Evolutionary conservation across 805 yeast genomes (phyloP).

Genomic region (Monosporozyma solicola): DNA sequence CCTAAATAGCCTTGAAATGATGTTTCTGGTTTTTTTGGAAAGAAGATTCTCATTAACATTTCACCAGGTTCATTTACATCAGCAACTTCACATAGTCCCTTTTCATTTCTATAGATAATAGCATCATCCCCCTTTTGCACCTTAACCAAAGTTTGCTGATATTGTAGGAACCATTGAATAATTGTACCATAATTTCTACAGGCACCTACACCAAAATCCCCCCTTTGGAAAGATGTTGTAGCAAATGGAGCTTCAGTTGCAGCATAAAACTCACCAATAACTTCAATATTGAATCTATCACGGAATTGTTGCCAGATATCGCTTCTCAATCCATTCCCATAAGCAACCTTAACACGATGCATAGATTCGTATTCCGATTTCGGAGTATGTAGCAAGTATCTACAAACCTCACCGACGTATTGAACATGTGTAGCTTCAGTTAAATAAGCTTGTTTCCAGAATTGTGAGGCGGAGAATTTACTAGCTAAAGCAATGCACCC

Average conservation of each 20-base stretch:
- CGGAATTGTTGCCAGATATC: slow-evolving; percentile 85
- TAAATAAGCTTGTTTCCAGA: slow-evolving; percentile 81
- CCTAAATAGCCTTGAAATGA: slow-evolving; percentile 88
- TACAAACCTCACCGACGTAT: slow-evolving; percentile 91
- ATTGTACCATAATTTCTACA: slow-evolving; percentile 69
- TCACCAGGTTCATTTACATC: slow-evolving; percentile 71
- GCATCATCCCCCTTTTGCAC: slow-evolving; percentile 77
- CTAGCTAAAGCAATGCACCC: slow-evolving; percentile 71
- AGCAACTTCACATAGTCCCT: slow-evolving; percentile 53
- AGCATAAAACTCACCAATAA: slow-evolving; percentile 86
- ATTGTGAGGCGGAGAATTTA: slow-evolving; percentile 73
- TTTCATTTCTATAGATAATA: slow-evolving; percentile 58
- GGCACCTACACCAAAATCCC: slow-evolving; percentile 79
- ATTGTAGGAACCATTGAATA: slow-evolving; percentile 42
- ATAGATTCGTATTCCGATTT: slow-evolving; percentile 53
- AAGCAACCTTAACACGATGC: slow-evolving; percentile 61
- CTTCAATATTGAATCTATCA: slow-evolving; percentile 60
- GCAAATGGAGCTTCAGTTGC: slow-evolving; percentile 91
- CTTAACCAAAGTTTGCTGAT: slow-evolving; percentile 52
- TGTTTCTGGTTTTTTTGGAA: slow-evolving; percentile 53
- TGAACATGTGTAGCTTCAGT: slow-evolving; percentile 72
- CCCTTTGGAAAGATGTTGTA: slow-evolving; percentile 67
- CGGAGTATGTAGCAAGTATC: slow-evolving; percentile 66
- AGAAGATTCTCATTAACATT: slow-evolving; percentile 64
- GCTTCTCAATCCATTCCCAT: slow-evolving; percentile 83